Percentiles rank a stretch among this genome's conserved stretches.
Conservation (phyloP, 305 asterid genomes). For the Coffea humblotiana region DNA sequence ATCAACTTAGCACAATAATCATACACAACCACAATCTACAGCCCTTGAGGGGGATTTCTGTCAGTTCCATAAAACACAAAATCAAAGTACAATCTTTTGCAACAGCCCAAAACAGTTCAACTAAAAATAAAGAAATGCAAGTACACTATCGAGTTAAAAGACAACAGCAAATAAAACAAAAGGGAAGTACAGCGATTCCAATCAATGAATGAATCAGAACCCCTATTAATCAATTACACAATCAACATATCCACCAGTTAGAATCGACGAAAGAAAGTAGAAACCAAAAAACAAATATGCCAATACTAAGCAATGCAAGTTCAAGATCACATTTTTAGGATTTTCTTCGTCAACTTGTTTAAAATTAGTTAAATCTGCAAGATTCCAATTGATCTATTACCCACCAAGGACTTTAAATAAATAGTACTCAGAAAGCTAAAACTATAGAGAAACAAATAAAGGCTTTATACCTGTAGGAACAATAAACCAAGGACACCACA, state of each 20-base stretch:
- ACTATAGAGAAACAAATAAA: neutral
- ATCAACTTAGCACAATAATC: neutral
- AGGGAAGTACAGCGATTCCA: neutral
- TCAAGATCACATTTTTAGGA: constrained; percentile 9
- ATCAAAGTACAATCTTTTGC: neutral
- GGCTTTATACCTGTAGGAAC: neutral
- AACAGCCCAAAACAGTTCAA: neutral
- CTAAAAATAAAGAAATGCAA: neutral
- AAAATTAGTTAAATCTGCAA: neutral
- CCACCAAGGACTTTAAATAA: neutral
- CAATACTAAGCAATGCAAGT: neutral
- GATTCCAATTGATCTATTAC: constrained; percentile 2
- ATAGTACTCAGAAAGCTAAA: neutral
- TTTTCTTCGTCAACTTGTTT: neutral
- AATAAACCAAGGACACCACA: neutral
- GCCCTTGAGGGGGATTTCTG: neutral
- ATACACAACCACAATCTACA: neutral
- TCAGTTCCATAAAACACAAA: neutral
- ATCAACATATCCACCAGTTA: neutral
- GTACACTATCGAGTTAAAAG: neutral
- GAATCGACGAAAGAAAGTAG: neutral
- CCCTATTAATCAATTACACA: neutral
- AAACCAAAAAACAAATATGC: neutral
- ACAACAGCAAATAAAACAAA: neutral
- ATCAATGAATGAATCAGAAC: neutral